Evolutionary conservation across 163 green algal species (phyloP).

Genomic region (Scenedesmus sp.): DNA sequence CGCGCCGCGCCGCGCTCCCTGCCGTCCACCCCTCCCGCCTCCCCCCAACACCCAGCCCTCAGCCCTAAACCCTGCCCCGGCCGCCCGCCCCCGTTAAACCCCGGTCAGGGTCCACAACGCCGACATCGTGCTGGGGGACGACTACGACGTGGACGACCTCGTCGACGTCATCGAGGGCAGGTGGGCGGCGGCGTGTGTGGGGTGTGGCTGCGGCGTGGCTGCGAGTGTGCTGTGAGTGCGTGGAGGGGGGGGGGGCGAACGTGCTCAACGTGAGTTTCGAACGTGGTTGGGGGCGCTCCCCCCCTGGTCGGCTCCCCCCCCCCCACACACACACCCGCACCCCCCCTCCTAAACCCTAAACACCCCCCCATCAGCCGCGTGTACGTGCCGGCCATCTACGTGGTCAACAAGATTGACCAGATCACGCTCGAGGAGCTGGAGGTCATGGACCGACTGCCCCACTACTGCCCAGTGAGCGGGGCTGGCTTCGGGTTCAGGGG

Average conservation of each 20-base stretch:
- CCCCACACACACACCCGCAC: not conserved
- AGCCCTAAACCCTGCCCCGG: not conserved
- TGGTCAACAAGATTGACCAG: constrained; percentile 98
- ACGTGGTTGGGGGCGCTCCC: not conserved
- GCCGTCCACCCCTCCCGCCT: not conserved
- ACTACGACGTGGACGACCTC: constrained; percentile 90
- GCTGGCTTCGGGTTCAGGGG: too few relatives aligned
- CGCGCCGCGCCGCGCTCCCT: too few relatives aligned
- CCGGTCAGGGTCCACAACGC: constrained; percentile 87
- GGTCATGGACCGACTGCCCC: constrained; percentile 80
- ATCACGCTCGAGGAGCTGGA: constrained; percentile 99
- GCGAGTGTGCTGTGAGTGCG: not conserved
- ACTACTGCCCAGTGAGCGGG: constrained; percentile 92
- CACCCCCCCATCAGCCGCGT: constrained; percentile 57
- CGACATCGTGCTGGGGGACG: constrained; percentile 88
- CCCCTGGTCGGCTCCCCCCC: not conserved
- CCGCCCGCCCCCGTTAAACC: too few relatives aligned
- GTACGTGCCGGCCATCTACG: constrained; percentile 97
- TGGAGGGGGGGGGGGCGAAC: not conserved
- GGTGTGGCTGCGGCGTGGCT: not conserved
- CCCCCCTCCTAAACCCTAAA: not conserved
- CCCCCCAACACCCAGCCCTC: not conserved
- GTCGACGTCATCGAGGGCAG: constrained; percentile 96
- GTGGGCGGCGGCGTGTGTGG: too few relatives aligned
- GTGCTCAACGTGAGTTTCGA: not conserved